These are phyloP conservation scores for Penicillium griseofulvum DNA, from an alignment of 2,329 filamentous ascomycete species.

Conservation along the genomic window DNA sequence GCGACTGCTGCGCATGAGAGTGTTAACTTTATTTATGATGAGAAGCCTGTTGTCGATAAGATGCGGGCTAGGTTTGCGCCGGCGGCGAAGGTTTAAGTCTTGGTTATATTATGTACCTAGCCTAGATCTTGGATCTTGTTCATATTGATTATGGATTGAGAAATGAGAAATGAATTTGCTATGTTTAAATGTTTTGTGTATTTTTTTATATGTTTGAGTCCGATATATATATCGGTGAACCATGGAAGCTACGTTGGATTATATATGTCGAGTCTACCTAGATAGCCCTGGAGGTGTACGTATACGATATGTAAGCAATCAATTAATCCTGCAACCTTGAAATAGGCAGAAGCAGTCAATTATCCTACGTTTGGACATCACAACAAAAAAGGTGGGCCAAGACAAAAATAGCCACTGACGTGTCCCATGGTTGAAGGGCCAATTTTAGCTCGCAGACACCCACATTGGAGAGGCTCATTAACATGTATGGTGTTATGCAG, in stretches of 20 bases:
- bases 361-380: too few relatives aligned
- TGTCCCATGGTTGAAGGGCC: conserved; percentile 23
- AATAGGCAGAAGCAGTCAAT: not conserved
- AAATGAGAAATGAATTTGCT: not conserved
- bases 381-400: not conserved
- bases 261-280: too few relatives aligned
- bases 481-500: not conserved
- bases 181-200: too few relatives aligned
- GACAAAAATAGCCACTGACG: conserved; percentile 16
- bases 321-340: too few relatives aligned
- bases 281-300: too few relatives aligned
- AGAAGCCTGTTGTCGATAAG: conserved; percentile 45
- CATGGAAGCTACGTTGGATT: too few relatives aligned
- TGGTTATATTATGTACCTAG: not conserved
- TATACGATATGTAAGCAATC: too few relatives aligned
- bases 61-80: conserved; percentile 45
- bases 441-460: conserved; percentile 16
- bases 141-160: not conserved
- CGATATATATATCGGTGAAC: too few relatives aligned
- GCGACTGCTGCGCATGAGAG: conserved; percentile 62
- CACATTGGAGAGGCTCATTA: conserved; percentile 6
- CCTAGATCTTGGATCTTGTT: not conserved
- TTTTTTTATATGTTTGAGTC: too few relatives aligned
- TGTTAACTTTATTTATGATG: conserved; percentile 63
- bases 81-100: conserved; percentile 22